Base-by-base conservation (phyloP, 2,329 filamentous ascomycete species). In the Didymella keratinophila region DNA sequence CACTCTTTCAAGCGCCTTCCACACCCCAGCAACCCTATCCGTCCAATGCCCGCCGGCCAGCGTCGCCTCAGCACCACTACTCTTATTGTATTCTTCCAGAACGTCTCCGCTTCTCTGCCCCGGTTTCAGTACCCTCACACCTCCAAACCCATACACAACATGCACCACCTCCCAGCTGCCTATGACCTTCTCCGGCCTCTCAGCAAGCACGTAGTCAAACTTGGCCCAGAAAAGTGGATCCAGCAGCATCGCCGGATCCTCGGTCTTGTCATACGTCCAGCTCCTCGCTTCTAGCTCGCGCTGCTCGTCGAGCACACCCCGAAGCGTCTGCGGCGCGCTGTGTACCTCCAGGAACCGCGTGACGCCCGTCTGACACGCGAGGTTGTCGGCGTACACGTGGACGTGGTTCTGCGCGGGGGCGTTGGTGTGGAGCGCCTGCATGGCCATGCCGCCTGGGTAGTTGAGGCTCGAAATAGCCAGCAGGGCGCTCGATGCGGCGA, bases 361-460 rank as follows among this genome's bases (percentile, higher is more conserved):
- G 14, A 88, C 81, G 44, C 86, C 86, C 2, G 86, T 87, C 68
- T 88, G 87, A 54, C 85, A 87, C 2, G 85, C 83, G 23, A 89
- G 79, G 51, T 87, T 88, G 58, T 85, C 85, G 57, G 87, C 77
- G 67, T 87, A 81, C 7, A 88, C 81, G 8, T 63, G 54, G 8
- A 69, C 7, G 49, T 43, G n/a, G 57, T 56, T 8, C 5, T 61
- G 62, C 0, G 61, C 20, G 12, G 70, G 62, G 9, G 68, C 41
- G 23, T 64, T 32, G 11, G 11, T 58, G 58, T 82, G 80, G 1
- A 84, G 75, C 11, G 71, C 65, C 23, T 71, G 68, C 10, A 98
- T 82, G 2, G 93, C 95, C 58, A 91, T 86, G 21, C 92, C 95
- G 46, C 95, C 95, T 1, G 95, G 95, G 72, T 99, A 99, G 78